Evolutionary conservation across 1,284 basidiomycete species (phyloP).

Genomic region (Microbotryum lychnidis-dioicae): DNA sequence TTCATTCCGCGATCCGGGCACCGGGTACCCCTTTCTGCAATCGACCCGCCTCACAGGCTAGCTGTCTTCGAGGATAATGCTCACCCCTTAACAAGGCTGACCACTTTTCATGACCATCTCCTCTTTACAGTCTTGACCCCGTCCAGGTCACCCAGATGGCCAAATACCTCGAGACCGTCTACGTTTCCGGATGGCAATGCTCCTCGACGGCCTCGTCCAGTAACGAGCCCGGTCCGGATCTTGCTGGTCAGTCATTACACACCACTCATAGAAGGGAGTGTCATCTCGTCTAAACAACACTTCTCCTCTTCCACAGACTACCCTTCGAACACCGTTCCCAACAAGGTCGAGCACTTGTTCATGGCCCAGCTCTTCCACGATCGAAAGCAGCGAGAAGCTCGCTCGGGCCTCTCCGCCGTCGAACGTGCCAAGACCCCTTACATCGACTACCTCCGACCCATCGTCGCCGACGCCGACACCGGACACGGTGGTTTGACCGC

Average conservation of each 20-base stretch:
- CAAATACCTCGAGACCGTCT: conserved; percentile 83
- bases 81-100: too few relatives aligned
- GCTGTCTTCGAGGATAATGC: too few relatives aligned
- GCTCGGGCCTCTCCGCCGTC: conserved; percentile 57
- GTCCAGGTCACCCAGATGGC: conserved; percentile 95
- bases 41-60: too few relatives aligned
- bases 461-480: conserved; percentile 45
- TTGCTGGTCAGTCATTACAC: conserved; percentile 52
- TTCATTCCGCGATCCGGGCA: too few relatives aligned
- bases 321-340: conserved; percentile 55
- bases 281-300: not conserved
- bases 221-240: conserved; percentile 95
- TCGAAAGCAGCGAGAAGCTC: conserved; percentile 48
- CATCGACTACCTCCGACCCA: conserved; percentile 43
- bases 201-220: conserved; percentile 74
- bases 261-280: not conserved
- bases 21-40: too few relatives aligned
- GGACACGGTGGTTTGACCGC: conserved; percentile 57
- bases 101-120: not conserved
- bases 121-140: conserved; percentile 67
- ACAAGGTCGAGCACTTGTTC: conserved; percentile 57
- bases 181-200: conserved; percentile 93
- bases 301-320: conserved; percentile 43
- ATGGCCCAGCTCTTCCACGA: conserved; percentile 57
- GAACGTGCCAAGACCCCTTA: conserved; percentile 47